Conservation (phyloP, 441 rosid genomes). For the Pelargonium citronellum region DNA sequence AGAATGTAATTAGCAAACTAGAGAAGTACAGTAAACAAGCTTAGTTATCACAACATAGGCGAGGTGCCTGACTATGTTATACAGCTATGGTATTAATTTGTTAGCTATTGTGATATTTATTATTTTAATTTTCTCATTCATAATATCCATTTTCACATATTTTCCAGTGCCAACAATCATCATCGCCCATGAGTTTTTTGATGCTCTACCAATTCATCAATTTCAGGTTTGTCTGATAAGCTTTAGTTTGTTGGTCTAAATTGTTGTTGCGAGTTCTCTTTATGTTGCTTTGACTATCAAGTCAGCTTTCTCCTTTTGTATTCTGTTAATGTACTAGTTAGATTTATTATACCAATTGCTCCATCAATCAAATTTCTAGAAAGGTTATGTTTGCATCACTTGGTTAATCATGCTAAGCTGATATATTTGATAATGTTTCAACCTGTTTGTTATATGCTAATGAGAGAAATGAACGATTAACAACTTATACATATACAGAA, state of each 20-base stretch:
- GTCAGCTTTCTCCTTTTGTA: background rate
- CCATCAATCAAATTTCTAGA: background rate
- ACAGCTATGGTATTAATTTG: background rate
- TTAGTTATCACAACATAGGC: background rate
- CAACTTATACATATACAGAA: too few species aligned
- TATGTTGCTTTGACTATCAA: background rate
- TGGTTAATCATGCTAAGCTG: background rate
- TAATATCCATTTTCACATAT: conserved; percentile 23
- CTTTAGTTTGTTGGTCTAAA: background rate
- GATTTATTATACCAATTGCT: too few species aligned
- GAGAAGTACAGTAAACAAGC: background rate
- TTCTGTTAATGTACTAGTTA: background rate
- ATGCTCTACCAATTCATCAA: conserved; percentile 91
- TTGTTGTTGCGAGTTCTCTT: background rate
- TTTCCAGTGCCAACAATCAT: conserved; percentile 68
- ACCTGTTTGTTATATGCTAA: too few species aligned
- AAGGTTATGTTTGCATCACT: background rate
- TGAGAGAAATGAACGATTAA: too few species aligned
- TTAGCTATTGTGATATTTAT: background rate
- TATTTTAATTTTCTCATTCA: background rate
- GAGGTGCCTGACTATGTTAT: conserved; percentile 1
- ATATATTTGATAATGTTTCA: background rate
- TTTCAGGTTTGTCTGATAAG: conserved; percentile 63
- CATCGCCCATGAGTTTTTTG: conserved; percentile 88
- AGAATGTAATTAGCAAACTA: background rate